Base-by-base conservation (phyloP, 2,329 filamentous ascomycete species). In the Penicillium sp. region DNA sequence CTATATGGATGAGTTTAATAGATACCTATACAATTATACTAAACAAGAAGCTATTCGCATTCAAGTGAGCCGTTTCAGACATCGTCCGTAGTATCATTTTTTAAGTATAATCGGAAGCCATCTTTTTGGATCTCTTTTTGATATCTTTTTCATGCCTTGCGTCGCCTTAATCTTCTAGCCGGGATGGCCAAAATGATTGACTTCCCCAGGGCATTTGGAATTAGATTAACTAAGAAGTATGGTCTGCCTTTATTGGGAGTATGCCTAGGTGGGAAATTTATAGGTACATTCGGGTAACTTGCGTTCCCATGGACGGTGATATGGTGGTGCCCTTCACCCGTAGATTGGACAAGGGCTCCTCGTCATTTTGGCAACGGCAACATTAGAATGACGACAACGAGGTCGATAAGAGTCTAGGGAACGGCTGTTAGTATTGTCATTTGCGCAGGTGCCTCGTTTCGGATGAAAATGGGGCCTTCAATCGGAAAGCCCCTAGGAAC, bases 301-400 rank as follows among this genome's bases (percentile, higher is more conserved):
- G 96, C 76, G 91, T 91, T 1, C 91, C 92, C 13, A 88, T 92
- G 74, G 80, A 84, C n/a, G 88, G 88, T 54, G 86, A 88, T 40
- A 84, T 89, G 41, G 78, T 96, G 6, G 82, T 81, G 25, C 74
- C 75, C 6, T 85, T 86, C 61, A 86, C 84, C 7, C 76, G 83
- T 69, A 77, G 88, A 27, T 86, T 12, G 29, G 27, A 10, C 81
- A 86, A 35, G 91, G 88, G 0, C 82, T 91, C 21, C 82, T 82
- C 6, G 6, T 35, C 80, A 25, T 97, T 96, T 73, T 96, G 90
- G 87, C 81, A 82, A 62, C 86, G 94, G 66, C 90, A 87, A 78
- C 82, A 84, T 52, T 56, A 71, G 50, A 66, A 70, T 25, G 67
- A 66, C 45, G 62, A 69, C 9, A 60, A 61, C 19, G 57, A 65